Conservation (phyloP, 345 rosid genomes). For the Populus deltoides region DNA sequence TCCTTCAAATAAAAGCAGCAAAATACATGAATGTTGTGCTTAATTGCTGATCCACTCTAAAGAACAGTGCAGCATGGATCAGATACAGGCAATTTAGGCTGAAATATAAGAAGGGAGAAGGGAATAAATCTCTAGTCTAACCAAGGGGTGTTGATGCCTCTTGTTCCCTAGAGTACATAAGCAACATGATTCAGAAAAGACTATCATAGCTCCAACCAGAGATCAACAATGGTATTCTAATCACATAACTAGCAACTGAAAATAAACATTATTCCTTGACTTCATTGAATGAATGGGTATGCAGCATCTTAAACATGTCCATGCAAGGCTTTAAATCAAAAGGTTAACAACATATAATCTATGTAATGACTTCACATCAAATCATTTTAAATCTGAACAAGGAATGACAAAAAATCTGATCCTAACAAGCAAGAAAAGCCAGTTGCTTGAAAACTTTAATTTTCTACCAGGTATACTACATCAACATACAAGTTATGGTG, state of each 20-base stretch:
- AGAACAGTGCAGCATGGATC: neutral
- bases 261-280: neutral
- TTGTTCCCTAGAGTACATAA: neutral
- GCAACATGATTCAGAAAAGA: neutral
- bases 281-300: neutral
- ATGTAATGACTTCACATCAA: neutral
- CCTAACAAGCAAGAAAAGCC: neutral
- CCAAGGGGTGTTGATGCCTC: neutral
- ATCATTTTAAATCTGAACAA: neutral
- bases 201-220: neutral
- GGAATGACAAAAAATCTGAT: neutral
- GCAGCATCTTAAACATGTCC: neutral
- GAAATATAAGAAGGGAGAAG: neutral
- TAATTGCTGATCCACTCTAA: neutral
- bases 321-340: neutral
- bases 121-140: neutral
- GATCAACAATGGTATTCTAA: neutral
- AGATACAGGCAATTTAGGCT: no score
- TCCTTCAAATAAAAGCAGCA: conserved; percentile 33
- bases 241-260: neutral
- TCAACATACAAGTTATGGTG: no score
- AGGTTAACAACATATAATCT: neutral
- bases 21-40: neutral
- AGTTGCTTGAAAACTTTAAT: neutral
- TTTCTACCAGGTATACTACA: no score